Evolutionary conservation across 768 basidiomycete species (phyloP).

Genomic region (Leccinum truebloodii): DNA sequence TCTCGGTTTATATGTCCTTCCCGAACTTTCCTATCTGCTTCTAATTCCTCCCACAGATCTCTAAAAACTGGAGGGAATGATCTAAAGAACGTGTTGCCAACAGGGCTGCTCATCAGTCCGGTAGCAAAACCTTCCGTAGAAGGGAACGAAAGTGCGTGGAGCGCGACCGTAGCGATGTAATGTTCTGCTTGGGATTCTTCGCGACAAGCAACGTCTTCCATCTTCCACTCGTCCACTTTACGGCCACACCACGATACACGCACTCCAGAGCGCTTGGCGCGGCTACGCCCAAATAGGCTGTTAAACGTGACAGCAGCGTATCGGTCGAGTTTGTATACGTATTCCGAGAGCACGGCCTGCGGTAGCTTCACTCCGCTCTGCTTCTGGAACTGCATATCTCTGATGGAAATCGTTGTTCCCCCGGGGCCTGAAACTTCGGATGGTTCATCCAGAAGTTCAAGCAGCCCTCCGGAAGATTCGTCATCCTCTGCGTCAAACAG

Average conservation of each 20-base stretch:
- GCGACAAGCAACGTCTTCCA: slow-evolving; percentile 84
- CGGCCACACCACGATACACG: slow-evolving; percentile 72
- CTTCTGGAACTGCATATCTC: slow-evolving; percentile 82
- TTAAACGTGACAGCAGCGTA: slow-evolving; percentile 75
- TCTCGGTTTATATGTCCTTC: slow-evolving; percentile 66
- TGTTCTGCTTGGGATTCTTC: slow-evolving; percentile 83
- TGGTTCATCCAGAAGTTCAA: slow-evolving; percentile 72
- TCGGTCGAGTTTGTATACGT: slow-evolving; percentile 65
- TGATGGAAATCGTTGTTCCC: slow-evolving; percentile 53
- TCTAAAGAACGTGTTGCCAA: slow-evolving; percentile 67
- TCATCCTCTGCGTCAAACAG: slow-evolving; percentile 55
- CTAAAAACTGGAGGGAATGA: slow-evolving; percentile 78
- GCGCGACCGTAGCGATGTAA: slow-evolving; percentile 82
- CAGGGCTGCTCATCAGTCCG: slow-evolving; percentile 44
- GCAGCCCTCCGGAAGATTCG: slow-evolving; percentile 60
- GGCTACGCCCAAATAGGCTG: slow-evolving; percentile 65
- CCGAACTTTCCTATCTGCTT: slow-evolving; percentile 54
- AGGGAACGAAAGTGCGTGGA: slow-evolving; percentile 77
- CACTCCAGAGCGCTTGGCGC: slow-evolving; percentile 72
- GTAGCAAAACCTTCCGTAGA: slow-evolving; percentile 61
- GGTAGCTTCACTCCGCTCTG: slow-evolving; percentile 83
- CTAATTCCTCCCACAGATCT: slow-evolving; percentile 92
- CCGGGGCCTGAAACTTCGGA: slow-evolving; percentile 50
- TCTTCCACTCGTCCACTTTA: slow-evolving; percentile 65
- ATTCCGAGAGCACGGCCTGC: slow-evolving; percentile 67